Evolutionary conservation across 805 yeast genomes (phyloP).

Genomic region (Candida sonorensis): DNA sequence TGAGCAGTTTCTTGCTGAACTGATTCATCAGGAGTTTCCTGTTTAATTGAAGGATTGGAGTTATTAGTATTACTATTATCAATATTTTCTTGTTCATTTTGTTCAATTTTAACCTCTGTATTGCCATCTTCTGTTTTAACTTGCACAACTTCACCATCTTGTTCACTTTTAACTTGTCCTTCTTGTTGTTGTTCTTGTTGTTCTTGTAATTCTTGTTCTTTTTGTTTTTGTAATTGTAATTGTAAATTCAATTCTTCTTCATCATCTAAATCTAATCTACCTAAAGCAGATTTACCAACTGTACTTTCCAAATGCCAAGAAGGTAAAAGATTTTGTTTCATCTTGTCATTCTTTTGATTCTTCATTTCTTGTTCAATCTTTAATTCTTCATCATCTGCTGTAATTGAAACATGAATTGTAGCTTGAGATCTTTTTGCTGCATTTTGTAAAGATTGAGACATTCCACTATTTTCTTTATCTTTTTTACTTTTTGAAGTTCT

Average conservation of each 20-base stretch:
- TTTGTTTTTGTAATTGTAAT: too few relatives aligned
- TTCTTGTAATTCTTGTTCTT: too few relatives aligned
- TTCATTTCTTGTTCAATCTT: slow-evolving; percentile 58
- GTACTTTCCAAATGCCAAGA: slow-evolving; percentile 94
- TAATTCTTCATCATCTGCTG: slow-evolving; percentile 73
- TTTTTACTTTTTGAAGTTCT: slow-evolving; percentile 21
- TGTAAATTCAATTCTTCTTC: slow-evolving; percentile 12
- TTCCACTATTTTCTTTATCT: slow-evolving; percentile 13
- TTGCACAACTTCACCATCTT: slow-evolving; percentile 12
- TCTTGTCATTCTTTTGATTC: slow-evolving; percentile 60
- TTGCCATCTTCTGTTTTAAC: slow-evolving; percentile 4
- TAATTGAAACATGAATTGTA: slow-evolving; percentile 81
- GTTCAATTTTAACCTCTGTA: slow-evolving; percentile 3
- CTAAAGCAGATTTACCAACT: slow-evolving; percentile 62
- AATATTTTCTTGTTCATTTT: too few relatives aligned
- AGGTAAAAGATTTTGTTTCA: slow-evolving; percentile 92
- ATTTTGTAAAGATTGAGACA: slow-evolving; percentile 26
- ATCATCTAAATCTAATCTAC: slow-evolving; percentile 48
- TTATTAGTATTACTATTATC: too few relatives aligned
- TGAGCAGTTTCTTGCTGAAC: slow-evolving; percentile 2
- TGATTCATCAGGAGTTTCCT: slow-evolving; percentile 4
- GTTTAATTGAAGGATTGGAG: too few relatives aligned
- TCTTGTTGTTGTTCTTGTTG: neutral
- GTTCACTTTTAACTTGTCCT: slow-evolving; percentile 12
- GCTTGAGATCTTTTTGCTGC: slow-evolving; percentile 56